Evolutionary conservation across 371 early-diverging fungal genomes (phyloP).

Genomic region (Cokeromyces recurvatus): DNA sequence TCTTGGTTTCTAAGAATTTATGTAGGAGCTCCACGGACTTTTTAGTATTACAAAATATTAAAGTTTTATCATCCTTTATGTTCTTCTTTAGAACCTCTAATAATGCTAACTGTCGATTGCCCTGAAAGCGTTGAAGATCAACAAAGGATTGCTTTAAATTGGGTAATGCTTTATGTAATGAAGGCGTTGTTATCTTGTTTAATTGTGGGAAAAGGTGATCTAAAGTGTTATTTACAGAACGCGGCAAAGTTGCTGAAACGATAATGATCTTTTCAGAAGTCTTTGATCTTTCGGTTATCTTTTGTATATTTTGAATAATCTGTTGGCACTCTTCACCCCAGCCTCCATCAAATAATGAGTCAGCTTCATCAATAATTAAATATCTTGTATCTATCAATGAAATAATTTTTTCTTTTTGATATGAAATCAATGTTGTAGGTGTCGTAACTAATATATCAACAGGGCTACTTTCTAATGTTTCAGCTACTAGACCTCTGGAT

Average conservation of each 20-base stretch:
- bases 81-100: slow-evolving; percentile 73
- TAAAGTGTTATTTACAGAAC: slow-evolving; percentile 62
- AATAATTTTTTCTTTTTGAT: slow-evolving; percentile 41
- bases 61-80: slow-evolving; percentile 50
- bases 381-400: slow-evolving; percentile 54
- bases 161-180: slow-evolving; percentile 76
- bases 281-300: slow-evolving; percentile 8
- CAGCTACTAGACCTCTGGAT: slow-evolving; percentile 31
- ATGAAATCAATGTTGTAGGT: slow-evolving; percentile 56
- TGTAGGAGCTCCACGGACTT: slow-evolving; percentile 60
- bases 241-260: slow-evolving; percentile 88
- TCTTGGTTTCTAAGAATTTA: slow-evolving; percentile 56
- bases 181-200: slow-evolving; percentile 75
- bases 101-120: slow-evolving; percentile 58
- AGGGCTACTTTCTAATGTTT: slow-evolving; percentile 43
- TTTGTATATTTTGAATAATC: slow-evolving; percentile 19
- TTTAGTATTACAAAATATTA: slow-evolving; percentile 88
- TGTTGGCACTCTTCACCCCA: slow-evolving; percentile 63
- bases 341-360: slow-evolving; percentile 84
- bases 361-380: slow-evolving; percentile 90
- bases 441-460: slow-evolving; percentile 84
- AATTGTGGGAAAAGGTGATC: slow-evolving; percentile 52
- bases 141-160: slow-evolving; percentile 76
- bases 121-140: slow-evolving; percentile 55
- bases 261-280: slow-evolving; percentile 40